These are phyloP conservation scores for Mortierella sp. DNA, from an alignment of 371 early-diverging fungal genomes.

Conservation along the genomic window DNA sequence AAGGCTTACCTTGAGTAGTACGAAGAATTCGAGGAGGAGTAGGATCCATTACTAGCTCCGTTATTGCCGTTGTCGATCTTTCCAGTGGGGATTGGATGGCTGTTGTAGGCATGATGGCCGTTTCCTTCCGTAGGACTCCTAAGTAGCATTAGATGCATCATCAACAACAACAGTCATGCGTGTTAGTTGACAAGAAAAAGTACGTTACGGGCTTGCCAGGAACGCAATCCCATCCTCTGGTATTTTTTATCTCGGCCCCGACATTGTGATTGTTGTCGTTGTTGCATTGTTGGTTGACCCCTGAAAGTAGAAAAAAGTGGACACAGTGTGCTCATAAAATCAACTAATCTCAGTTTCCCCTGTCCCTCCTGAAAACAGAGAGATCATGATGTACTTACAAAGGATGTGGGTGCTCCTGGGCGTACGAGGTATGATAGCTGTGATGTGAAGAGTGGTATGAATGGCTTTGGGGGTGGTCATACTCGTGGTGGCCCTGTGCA, in stretches of 20 bases:
- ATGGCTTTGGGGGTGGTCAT: conserved; percentile 42
- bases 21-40: conserved; percentile 43
- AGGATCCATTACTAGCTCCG: conserved; percentile 34
- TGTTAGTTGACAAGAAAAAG: conserved; percentile 4
- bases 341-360: conserved; percentile 1
- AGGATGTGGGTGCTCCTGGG: conserved; percentile 50
- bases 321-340: conserved; percentile 14
- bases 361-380: neutral
- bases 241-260: neutral
- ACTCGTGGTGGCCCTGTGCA: conserved; percentile 29
- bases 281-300: neutral
- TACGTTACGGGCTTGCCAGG: neutral
- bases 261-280: neutral
- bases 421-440: conserved; percentile 19
- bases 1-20: conserved; percentile 41
- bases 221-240: neutral
- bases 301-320: conserved; percentile 22
- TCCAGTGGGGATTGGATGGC: conserved; percentile 24
- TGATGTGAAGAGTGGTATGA: conserved; percentile 29
- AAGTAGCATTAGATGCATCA: conserved; percentile 1
- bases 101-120: conserved; percentile 32
- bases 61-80: conserved; percentile 26
- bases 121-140: conserved; percentile 46
- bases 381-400: conserved; percentile 36
- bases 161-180: neutral